Percentiles rank a stretch among this genome's conserved stretches.
Conservation (phyloP, 306 rosid genomes). For the Spatholobus suberectus region DNA sequence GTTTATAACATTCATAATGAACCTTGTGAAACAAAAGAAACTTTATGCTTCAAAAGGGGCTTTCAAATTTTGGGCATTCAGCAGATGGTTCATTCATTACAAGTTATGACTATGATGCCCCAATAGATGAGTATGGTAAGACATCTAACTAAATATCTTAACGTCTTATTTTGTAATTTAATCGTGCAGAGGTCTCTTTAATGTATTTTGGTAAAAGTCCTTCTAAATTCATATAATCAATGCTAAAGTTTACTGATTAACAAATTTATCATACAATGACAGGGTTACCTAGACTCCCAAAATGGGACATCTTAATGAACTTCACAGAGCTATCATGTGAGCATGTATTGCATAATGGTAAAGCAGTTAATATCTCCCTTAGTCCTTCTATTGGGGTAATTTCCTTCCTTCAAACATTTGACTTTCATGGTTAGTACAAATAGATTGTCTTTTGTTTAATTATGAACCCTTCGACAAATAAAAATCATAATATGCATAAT, state of each 20-base stretch:
- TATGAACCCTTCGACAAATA: no score
- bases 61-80: slow-evolving; percentile 88
- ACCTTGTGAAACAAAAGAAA: slow-evolving; percentile 87
- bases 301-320: slow-evolving; percentile 93
- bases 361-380: slow-evolving; percentile 56
- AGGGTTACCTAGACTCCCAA: slow-evolving; percentile 90
- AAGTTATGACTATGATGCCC: slow-evolving; percentile 95
- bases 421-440: slow-evolving; percentile 26
- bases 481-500: no score
- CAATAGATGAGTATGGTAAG: slow-evolving; percentile 90
- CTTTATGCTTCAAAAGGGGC: slow-evolving; percentile 88
- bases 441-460: no score
- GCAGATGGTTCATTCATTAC: no score
- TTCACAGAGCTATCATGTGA: slow-evolving; percentile 85
- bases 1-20: slow-evolving; percentile 75
- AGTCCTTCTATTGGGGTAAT: slow-evolving; percentile 79
- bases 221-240: neutral
- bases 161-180: no score
- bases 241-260: slow-evolving; percentile 26
- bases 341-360: slow-evolving; percentile 60
- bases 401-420: slow-evolving; percentile 22
- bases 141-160: no score
- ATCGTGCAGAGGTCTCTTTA: slow-evolving; percentile 48
- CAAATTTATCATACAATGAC: slow-evolving; percentile 4
- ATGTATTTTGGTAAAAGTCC: neutral